Evolutionary conservation across 2,329 filamentous ascomycete genomes (phyloP), one percentile per base, ranked within the genome.

Genomic region (Ophiostoma pallidulum): DNA sequence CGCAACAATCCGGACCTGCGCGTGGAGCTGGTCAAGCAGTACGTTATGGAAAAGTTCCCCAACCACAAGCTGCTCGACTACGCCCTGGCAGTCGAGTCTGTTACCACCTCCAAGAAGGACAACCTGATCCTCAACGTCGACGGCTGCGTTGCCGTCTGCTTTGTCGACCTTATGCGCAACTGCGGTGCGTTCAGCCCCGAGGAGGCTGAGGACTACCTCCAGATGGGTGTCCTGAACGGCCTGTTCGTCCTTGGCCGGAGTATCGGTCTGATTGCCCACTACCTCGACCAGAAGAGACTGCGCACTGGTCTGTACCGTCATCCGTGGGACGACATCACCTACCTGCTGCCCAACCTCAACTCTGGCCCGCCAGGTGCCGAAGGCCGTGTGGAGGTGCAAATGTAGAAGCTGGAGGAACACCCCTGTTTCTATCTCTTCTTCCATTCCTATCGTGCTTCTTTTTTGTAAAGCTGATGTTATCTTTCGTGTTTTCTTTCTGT

Each of bases 61-160:
- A 90, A 74, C 74, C 88, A 86, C 79, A 97, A 97, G 80, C 82
- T 97, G 65, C 88, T 98, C 66, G 92, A 98, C 75, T 98, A 96
- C 69, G 92, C 92, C 58, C 81, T 98, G 64, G 92, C 92, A 40
- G 92, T 98, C 58, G 92, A 98, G 80, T 86, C 86, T 10, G 92
- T 98, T 56, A 98, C 92, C 48, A 98, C 92, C 43, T 96, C 89
- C 57, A 98, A 98, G 86, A 98, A 98, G 80, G 92, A 98, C 75
- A 98, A 97, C 78, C 81, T 98, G 59, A 98, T 98, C 61, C 83
- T 98, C 63, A 98, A 98, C 77, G 92, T 98, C 51, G 92, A 97
- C 65, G 92, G 92, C 61, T 95, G 88, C 68, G 86, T 98, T 63
- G 92, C 92, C 58, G 92, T 98, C 66, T 96, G 90, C 84, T 98